Evolutionary conservation across 352 stramenopile genomes (phyloP).

Genomic region (Salisapilia sapeloensis): DNA sequence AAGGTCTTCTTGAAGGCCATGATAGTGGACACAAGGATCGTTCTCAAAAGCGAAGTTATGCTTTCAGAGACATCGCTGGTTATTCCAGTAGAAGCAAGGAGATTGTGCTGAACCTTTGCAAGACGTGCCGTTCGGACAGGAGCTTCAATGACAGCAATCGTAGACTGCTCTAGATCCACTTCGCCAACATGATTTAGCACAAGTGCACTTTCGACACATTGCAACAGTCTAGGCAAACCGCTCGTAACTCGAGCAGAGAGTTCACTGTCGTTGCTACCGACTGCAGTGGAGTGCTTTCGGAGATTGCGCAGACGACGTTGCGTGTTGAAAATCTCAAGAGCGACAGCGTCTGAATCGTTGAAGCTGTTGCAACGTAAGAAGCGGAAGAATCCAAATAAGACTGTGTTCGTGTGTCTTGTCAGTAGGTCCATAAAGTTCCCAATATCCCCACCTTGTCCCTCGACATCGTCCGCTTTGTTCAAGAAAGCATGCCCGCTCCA

Average conservation of each 20-base stretch:
- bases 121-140: slow-evolving; percentile 23
- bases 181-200: slow-evolving; percentile 37
- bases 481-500: slow-evolving; percentile 63
- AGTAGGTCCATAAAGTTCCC: slow-evolving; percentile 24
- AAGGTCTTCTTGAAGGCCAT: slow-evolving; percentile 39
- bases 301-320: slow-evolving; percentile 31
- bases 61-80: slow-evolving; percentile 4
- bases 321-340: slow-evolving; percentile 56
- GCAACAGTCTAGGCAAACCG: slow-evolving; percentile 37
- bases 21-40: slow-evolving; percentile 29
- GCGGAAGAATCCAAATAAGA: slow-evolving; percentile 59
- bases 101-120: slow-evolving; percentile 24
- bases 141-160: slow-evolving; percentile 29
- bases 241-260: slow-evolving; percentile 10
- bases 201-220: slow-evolving; percentile 29
- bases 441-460: slow-evolving; percentile 13
- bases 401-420: slow-evolving; percentile 41
- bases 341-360: slow-evolving; percentile 54
- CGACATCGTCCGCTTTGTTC: slow-evolving; percentile 1
- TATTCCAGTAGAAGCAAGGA: slow-evolving; percentile 14
- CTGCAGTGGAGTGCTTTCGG: slow-evolving; percentile 2
- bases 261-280: slow-evolving; percentile 5
- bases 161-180: slow-evolving; percentile 38
- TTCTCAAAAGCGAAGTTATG: slow-evolving; percentile 14
- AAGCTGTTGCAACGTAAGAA: slow-evolving; percentile 69